Percentiles rank a stretch among this genome's conserved stretches.
Evolutionary conservation across 2,329 filamentous ascomycete genomes (phyloP).

Genomic region (Claviceps capensis): DNA sequence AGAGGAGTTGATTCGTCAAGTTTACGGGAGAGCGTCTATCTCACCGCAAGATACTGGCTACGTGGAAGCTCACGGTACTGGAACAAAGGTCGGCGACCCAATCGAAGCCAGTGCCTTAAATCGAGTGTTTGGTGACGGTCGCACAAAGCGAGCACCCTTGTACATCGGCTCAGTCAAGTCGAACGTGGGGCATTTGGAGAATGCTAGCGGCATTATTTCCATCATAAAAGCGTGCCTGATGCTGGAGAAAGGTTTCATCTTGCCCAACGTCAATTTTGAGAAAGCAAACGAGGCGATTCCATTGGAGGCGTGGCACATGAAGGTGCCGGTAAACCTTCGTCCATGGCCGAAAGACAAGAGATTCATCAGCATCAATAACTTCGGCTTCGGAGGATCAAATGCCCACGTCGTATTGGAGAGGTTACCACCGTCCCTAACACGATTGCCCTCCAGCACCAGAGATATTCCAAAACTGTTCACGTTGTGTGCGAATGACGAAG

Average conservation of each 20-base stretch:
- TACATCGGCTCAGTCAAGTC: slow-evolving; percentile 36
- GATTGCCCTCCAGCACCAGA: neutral
- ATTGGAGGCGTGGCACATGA: slow-evolving; percentile 34
- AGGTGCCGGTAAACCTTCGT: slow-evolving; percentile 29
- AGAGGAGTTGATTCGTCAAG: slow-evolving; percentile 22
- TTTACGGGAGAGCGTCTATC: slow-evolving; percentile 20
- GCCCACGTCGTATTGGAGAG: slow-evolving; percentile 26
- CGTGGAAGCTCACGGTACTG: slow-evolving; percentile 41
- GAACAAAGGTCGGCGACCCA: slow-evolving; percentile 41
- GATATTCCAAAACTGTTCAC: slow-evolving; percentile 25
- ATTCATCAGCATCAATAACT: slow-evolving; percentile 35
- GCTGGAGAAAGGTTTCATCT: slow-evolving; percentile 35
- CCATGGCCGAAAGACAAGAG: slow-evolving; percentile 35
- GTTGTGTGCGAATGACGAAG: slow-evolving; percentile 24
- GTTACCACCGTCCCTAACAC: neutral
- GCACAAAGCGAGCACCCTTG: slow-evolving; percentile 27
- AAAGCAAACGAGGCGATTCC: slow-evolving; percentile 34
- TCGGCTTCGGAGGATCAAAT: slow-evolving; percentile 33
- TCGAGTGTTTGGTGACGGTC: slow-evolving; percentile 26
- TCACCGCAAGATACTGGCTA: slow-evolving; percentile 17
- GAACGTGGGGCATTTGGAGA: slow-evolving; percentile 39
- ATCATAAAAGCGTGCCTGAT: slow-evolving; percentile 39
- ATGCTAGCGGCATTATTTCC: slow-evolving; percentile 34
- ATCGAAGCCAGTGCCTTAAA: slow-evolving; percentile 37
- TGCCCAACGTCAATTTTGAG: slow-evolving; percentile 37